Evolutionary conservation across 2,329 filamentous ascomycete species (phyloP).

Genomic region (Magnaporthiopsis poae): DNA sequence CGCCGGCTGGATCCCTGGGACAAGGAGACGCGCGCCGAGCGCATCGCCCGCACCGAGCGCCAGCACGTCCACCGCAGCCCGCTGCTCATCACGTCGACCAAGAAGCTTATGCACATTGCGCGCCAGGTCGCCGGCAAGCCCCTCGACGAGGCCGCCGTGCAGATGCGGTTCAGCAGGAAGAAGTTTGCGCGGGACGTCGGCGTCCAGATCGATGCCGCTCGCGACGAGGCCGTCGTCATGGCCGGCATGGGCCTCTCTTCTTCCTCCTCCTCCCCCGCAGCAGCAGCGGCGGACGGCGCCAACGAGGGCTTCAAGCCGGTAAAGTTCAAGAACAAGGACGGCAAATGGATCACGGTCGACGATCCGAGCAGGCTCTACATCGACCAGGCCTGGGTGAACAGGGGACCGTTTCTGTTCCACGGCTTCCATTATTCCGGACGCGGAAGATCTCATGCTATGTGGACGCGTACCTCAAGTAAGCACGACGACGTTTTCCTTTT

Average conservation of each 20-base stretch:
- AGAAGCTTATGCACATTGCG: slow-evolving; percentile 81
- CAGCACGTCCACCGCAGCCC: slow-evolving; percentile 51
- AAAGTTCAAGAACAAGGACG: slow-evolving; percentile 64
- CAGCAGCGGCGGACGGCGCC: slow-evolving; percentile 23
- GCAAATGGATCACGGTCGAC: slow-evolving; percentile 57
- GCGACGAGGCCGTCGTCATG: slow-evolving; percentile 68
- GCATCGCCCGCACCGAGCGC: slow-evolving; percentile 56
- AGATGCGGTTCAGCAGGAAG: slow-evolving; percentile 95
- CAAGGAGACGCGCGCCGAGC: slow-evolving; percentile 46
- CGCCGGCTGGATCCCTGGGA: slow-evolving; percentile 53
- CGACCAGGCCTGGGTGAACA: slow-evolving; percentile 78
- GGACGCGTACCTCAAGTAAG: not conserved
- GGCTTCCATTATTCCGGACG: not conserved
- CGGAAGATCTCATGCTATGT: not conserved
- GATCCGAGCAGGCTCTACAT: slow-evolving; percentile 82
- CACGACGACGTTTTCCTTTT: not conserved
- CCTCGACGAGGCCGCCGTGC: slow-evolving; percentile 83
- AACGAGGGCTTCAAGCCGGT: slow-evolving; percentile 26
- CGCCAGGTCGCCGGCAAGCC: slow-evolving; percentile 86
- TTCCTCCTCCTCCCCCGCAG: slow-evolving; percentile 16
- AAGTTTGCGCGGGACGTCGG: slow-evolving; percentile 73
- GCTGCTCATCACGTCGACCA: slow-evolving; percentile 71
- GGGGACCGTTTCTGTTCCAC: slow-evolving; percentile 48
- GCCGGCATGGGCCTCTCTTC: slow-evolving; percentile 72
- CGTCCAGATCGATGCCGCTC: slow-evolving; percentile 69